A percentile compares a stretch with the other conserved stretches of the same genome.
These are phyloP conservation scores for Flammula alnicola DNA, from an alignment of 1,284 basidiomycete species.

Conservation along the genomic window DNA sequence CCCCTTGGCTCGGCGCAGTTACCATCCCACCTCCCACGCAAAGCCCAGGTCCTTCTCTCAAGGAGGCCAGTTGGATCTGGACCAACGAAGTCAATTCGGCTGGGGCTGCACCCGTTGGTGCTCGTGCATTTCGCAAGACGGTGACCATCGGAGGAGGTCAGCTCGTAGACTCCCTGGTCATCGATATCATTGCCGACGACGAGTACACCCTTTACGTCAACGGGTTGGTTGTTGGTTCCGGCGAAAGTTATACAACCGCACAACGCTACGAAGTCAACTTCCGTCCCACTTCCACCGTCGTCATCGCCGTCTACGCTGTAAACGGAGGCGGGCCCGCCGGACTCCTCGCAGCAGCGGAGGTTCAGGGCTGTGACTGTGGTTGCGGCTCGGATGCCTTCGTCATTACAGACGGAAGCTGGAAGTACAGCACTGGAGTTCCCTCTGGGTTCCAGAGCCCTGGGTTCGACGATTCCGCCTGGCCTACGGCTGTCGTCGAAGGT, in stretches of 20 bases:
- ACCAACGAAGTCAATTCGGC: constrained; percentile 26
- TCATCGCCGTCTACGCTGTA: constrained; percentile 23
- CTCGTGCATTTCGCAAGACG: constrained; percentile 34
- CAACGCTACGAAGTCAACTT: constrained; percentile 21
- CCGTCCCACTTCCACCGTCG: constrained; percentile 1
- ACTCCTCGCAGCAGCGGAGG: constrained; percentile 21
- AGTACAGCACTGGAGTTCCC: constrained; percentile 18
- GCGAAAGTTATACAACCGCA: constrained; percentile 15
- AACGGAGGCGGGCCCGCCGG: constrained; percentile 28
- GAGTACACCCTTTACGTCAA: constrained; percentile 32
- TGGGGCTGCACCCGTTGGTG: constrained; percentile 26
- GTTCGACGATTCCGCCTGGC: constrained; percentile 30
- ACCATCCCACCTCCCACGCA: constrained; percentile 17
- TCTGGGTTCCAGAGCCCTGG: constrained; percentile 26
- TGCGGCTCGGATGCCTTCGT: constrained; percentile 12
- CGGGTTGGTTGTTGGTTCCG: constrained; percentile 28
- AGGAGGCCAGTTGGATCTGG: constrained; percentile 30
- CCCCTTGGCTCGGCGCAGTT: constrained; percentile 18
- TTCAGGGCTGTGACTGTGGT: constrained; percentile 13
- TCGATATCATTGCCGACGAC: constrained; percentile 30
- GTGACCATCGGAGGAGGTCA: constrained; percentile 24
- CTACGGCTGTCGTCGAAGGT: constrained; percentile 25
- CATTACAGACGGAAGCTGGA: constrained; percentile 21
- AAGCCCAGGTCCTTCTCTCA: constrained; percentile 10
- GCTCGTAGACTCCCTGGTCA: constrained; percentile 23